Base-by-base conservation (phyloP, 2,329 filamentous ascomycete species). In the Clarireedia sp. region DNA sequence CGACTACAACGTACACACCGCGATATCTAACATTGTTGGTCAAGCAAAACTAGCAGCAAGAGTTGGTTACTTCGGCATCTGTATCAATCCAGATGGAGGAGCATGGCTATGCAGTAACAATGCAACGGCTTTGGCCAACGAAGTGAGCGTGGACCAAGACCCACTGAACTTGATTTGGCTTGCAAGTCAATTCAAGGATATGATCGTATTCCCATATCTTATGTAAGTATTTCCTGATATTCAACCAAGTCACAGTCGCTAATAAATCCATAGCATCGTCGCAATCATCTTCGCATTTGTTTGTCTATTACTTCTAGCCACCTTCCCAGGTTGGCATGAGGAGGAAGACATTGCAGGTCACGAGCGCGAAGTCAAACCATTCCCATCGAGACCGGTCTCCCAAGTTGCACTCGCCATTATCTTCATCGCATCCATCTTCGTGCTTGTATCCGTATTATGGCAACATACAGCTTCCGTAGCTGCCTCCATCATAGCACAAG, bases 61-160 rank as follows among this genome's bases (percentile, higher is more conserved):
- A 56, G 94, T 99, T 29, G 94, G 94, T 62, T 99, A 95, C 76
- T 99, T 99, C 67, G 94, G 94, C 64, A 95, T 99, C 71, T 99
- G 94, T 74, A 84, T 97, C 71, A 94, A 90, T 73, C 85, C 89
- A 1, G 90, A 96, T 69, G 88, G 87, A 57, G 92, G 92, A 62
- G 84, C 86, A 21, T 99, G 90, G 81, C 81, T 97, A 57, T 99
- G 94, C 80, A 94, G 89, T 71, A 95, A 96, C 78, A 99, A 99
- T 72, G 94, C 94, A 19, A 96, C 92, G 2, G 85, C 90, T 2
- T 79, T 99, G 48, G 92, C 94, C 38, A 87, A 94, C 70, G 86
- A 96, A 73, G 82, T 97, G 44, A 86, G 82, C 19, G 83, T 95
- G 43, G 90, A 96, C 68, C 89, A 96, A 72, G 94, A 99, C 74